Base-by-base conservation (phyloP, 176 grass and related monocot genomes). In the Zea mays region DNA sequence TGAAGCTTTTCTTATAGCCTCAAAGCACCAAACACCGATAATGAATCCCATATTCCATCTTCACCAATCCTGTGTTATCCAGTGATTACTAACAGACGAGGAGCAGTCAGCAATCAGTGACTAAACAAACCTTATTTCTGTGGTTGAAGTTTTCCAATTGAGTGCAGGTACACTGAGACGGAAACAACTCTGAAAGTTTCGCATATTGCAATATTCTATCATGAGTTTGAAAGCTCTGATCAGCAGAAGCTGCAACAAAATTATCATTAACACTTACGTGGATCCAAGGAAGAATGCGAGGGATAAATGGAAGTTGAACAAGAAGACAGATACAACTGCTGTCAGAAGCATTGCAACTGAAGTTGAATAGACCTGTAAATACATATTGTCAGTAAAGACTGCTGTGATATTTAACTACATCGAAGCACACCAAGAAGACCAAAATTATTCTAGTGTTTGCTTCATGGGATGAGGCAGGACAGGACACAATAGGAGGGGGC, bases 321-420 rank as follows among this genome's bases (percentile, higher is more conserved):
- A 69, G 61, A 85, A 85, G 48, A 87, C 81, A 0, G 89, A 96
- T 34, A 91, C 84, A 44, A 87, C 17, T 34, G 86, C 86, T 12
- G 92, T 91, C 59, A 96, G 40, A 51, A 96, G 85, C 86, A 96
- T 91, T 36, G 92, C 92, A 36, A 91, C 84, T 36, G 86, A 91
- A n/a, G 92, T 95, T 52, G 89, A 91, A 66, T 91, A 89, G 44
- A 95, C 89, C 92, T 89, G 88, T 19, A 67, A n/a, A 12, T 60
- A 15, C 63, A 19, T 14, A 87, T 13, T 39, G 66, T 51, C 10
- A 64, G 34, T 12, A 49, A 82, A 82, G 48, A 40, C 46, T 65
- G 33, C 42, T 77, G 6, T 39, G 37, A 21, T 58, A 50, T 57
- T 21, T 21, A 56, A 56, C 17, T n/a, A 0, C 17, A 56, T 56